Conservation (phyloP, 2,329 filamentous ascomycete genomes). For the Venturia carpophila region DNA sequence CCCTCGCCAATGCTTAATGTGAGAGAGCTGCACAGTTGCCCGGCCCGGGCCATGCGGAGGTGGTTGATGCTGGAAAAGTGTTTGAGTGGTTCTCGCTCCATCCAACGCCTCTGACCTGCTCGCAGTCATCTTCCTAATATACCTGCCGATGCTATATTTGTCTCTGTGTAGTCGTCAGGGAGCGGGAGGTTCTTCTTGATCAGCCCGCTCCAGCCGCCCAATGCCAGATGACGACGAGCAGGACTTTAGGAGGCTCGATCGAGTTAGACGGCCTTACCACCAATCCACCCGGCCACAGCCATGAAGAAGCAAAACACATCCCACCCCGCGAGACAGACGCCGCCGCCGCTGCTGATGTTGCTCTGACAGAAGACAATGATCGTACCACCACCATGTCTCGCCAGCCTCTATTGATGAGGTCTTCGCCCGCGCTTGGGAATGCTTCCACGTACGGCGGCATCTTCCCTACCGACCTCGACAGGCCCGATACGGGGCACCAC, state of each 20-base stretch:
- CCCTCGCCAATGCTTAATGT: background rate
- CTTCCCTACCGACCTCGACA: constrained; percentile 1
- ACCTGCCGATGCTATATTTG: background rate
- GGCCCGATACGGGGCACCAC: background rate
- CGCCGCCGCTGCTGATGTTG: background rate
- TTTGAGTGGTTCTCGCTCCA: background rate
- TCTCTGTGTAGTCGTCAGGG: background rate
- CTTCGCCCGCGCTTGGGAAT: constrained; percentile 52
- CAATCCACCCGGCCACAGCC: background rate
- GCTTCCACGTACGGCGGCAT: constrained; percentile 39
- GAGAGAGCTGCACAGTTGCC: background rate
- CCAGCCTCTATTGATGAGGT: constrained; percentile 51
- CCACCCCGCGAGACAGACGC: background rate
- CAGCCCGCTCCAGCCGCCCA: background rate
- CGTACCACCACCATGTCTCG: constrained; percentile 36
- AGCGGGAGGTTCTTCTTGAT: background rate
- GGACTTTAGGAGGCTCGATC: background rate
- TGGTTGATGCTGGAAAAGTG: background rate
- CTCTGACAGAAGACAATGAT: background rate
- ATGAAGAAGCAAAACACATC: constrained; percentile 2
- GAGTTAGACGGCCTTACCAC: background rate
- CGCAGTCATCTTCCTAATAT: background rate
- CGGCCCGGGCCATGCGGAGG: constrained; percentile 9
- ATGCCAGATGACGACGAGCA: background rate
- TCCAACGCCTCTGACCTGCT: background rate